Conservation (phyloP, 2,329 filamentous ascomycete species). For the Alternaria longipes region DNA sequence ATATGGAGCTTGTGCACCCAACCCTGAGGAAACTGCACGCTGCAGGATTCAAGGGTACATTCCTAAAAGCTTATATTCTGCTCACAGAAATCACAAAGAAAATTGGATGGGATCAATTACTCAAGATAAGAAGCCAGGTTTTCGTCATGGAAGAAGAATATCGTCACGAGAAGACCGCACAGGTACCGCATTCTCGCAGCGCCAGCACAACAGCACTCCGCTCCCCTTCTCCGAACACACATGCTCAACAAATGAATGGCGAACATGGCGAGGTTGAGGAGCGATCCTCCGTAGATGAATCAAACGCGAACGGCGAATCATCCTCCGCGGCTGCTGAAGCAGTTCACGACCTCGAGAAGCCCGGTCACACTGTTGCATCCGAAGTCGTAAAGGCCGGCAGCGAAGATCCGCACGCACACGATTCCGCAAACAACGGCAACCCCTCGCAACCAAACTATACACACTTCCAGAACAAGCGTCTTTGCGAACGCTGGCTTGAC, state of each 20-base stretch:
- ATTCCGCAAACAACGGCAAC: conserved; percentile 60
- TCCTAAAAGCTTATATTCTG: conserved; percentile 92
- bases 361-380: conserved; percentile 79
- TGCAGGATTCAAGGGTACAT: conserved; percentile 91
- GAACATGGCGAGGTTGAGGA: conserved; percentile 42
- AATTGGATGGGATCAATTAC: conserved; percentile 96
- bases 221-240: conserved; percentile 64
- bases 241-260: conserved; percentile 51
- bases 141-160: conserved; percentile 99
- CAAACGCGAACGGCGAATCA: conserved; percentile 41
- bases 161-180: conserved; percentile 74
- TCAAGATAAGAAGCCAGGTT: conserved; percentile 94
- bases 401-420: conserved; percentile 61
- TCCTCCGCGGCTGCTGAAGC: conserved; percentile 37
- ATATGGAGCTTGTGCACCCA: conserved; percentile 85
- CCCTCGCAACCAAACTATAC: conserved; percentile 74
- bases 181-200: conserved; percentile 65
- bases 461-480: conserved; percentile 93
- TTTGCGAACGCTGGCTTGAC: conserved; percentile 97
- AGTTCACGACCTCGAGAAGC: conserved; percentile 71
- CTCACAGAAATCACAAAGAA: conserved; percentile 95
- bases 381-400: conserved; percentile 78
- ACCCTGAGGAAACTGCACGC: conserved; percentile 87
- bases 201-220: conserved; percentile 82
- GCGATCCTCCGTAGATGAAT: conserved; percentile 29